phyloP scores from a whole-genome alignment of 495 filamentous ascomycete species.

The Penicillium canescens region DNA sequence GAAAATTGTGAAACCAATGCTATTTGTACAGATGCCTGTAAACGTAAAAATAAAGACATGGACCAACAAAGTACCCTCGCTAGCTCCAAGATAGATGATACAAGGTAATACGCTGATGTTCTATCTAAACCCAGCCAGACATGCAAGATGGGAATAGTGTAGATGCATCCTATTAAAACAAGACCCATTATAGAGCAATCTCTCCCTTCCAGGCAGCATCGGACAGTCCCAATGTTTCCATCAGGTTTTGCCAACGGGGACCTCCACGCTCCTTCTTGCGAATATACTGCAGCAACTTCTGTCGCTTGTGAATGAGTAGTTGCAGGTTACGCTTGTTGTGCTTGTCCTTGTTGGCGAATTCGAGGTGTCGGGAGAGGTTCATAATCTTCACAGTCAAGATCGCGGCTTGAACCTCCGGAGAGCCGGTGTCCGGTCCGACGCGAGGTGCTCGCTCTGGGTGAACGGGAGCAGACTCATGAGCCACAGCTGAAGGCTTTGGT shows the following conservation, averaged over 20 bases:
- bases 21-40: slow-evolving; percentile 29
- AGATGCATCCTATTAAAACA: slow-evolving; percentile 10
- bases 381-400: slow-evolving; percentile 94
- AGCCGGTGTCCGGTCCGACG: slow-evolving; percentile 87
- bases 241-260: slow-evolving; percentile 79
- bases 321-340: slow-evolving; percentile 90
- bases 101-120: slow-evolving; percentile 19
- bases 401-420: slow-evolving; percentile 94
- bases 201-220: slow-evolving; percentile 85
- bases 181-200: slow-evolving; percentile 64
- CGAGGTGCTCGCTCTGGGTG: slow-evolving; percentile 59
- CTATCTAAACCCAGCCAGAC: slow-evolving; percentile 6
- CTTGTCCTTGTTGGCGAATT: slow-evolving; percentile 70
- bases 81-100: slow-evolving; percentile 8
- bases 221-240: slow-evolving; percentile 78
- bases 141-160: slow-evolving; percentile 5
- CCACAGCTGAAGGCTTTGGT: slow-evolving; percentile 47
- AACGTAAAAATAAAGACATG: slow-evolving; percentile 3
- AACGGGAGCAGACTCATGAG: slow-evolving; percentile 23
- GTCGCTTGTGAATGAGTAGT: slow-evolving; percentile 81
- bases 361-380: slow-evolving; percentile 62
- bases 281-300: slow-evolving; percentile 84
- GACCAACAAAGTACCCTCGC: slow-evolving; percentile 12
- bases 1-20: slow-evolving; percentile 8
- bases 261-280: slow-evolving; percentile 88